Base-by-base conservation (phyloP, 148 eudicot species). In the Bassia scoparia region DNA sequence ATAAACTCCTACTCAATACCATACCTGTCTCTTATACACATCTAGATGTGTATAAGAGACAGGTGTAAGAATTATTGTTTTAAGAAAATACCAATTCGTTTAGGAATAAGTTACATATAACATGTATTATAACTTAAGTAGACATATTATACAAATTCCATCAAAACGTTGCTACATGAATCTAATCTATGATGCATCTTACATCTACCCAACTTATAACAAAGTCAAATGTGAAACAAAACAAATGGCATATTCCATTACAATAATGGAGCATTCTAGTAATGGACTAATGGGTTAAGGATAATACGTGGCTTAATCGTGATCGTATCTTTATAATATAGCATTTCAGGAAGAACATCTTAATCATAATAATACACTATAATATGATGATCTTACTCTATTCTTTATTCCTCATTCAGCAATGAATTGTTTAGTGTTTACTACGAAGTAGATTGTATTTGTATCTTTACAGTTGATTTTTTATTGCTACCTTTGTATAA, bases 321-420 rank as follows among this genome's bases (percentile, higher is more conserved):
- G 18, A 8, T 48, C 67, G 44, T 61, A 44, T 61, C 2, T 13
- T 27, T 34, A 43, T 27, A 31, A 37, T 70, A 35, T 70, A 34
- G 13, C 34, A 44, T 66, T 66, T 18, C 7, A 24, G 2, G 20
- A 44, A 46, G n/a, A 49, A 46, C 55, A 46, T 9, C 31, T 6
- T 61, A 17, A 61, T 34, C 23, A 33, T 20, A 18, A 34, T 62
- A 62, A 62, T 62, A 3, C 13, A 33, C 26, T 62, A 34, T 33
- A 29, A 34, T 20, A 35, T 20, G 24, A 34, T 62, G 41, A 34
- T 34, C 43, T 33, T 62, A 62, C 16, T 6, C 15, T 3, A 37
- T 63, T 18, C 67, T 62, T 62, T 34, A 62, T 62, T 62, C 67
- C 67, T 62, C 67, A 34, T 62, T 62, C 37, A 20, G 67, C 44